Conservation (phyloP, 2,329 filamentous ascomycete genomes). For the Penicillium sp. region DNA sequence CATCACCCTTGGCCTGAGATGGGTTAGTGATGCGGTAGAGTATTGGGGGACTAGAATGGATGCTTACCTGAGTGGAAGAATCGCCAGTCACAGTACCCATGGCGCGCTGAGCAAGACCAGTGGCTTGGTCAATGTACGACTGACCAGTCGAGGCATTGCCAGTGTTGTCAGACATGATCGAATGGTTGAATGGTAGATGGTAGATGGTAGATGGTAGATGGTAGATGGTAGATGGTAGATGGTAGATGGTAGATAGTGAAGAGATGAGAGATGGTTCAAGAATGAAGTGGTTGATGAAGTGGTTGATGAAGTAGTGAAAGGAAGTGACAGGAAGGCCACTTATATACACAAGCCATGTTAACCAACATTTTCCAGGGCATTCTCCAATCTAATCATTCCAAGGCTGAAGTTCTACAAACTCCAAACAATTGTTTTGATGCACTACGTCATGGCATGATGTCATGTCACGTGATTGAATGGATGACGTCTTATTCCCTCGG, state of each 20-base stretch:
- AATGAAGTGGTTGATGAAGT: not conserved
- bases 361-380: not conserved
- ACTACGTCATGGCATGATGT: conserved; percentile 20
- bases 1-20: conserved; percentile 56
- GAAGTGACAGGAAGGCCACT: not conserved
- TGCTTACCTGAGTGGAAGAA: conserved; percentile 53
- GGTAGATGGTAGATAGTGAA: conserved; percentile 2
- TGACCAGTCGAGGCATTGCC: conserved; percentile 62
- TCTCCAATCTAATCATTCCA: not conserved
- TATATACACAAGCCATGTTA: conserved; percentile 1
- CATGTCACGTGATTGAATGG: conserved; percentile 13
- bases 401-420: conserved; percentile 1
- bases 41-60: not conserved
- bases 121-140: conserved; percentile 65
- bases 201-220: too few relatives aligned
- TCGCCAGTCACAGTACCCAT: conserved; percentile 66
- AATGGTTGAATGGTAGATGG: too few relatives aligned
- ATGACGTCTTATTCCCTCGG: not conserved
- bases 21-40: conserved; percentile 7
- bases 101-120: conserved; percentile 62
- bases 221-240: conserved; percentile 5
- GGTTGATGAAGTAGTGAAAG: not conserved
- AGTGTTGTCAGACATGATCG: conserved; percentile 21
- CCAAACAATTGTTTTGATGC: conserved; percentile 3
- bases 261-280: not conserved